Percentiles rank a stretch among this genome's conserved stretches.
Conservation (phyloP, 768 basidiomycete species). For the Piloderma croceum region DNA sequence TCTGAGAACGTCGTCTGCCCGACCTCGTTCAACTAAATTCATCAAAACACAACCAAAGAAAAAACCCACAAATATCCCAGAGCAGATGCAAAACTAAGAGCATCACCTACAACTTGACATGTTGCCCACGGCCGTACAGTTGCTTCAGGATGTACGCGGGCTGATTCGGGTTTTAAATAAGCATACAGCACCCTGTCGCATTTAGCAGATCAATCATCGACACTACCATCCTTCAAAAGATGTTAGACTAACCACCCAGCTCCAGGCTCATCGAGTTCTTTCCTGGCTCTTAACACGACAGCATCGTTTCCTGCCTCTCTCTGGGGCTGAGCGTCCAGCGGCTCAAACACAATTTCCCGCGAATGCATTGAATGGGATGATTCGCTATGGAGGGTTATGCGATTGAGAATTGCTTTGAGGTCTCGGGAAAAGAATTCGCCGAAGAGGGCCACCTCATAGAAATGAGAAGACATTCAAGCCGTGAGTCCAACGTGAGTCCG, state of each 20-base stretch:
- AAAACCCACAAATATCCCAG: conserved; percentile 64
- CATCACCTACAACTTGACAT: conserved; percentile 74
- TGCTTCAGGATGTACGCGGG: conserved; percentile 76
- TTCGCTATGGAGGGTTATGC: conserved; percentile 77
- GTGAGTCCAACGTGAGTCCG: not conserved
- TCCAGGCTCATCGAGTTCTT: conserved; percentile 59
- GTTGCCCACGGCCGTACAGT: conserved; percentile 84
- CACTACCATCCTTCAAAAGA: not conserved
- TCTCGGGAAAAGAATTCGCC: conserved; percentile 78
- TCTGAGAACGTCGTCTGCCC: conserved; percentile 60
- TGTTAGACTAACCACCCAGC: conserved; percentile 53
- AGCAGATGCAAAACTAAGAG: conserved; percentile 72
- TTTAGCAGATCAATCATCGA: conserved; percentile 2
- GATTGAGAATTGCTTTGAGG: conserved; percentile 70
- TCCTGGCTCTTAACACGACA: conserved; percentile 64
- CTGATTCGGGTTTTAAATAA: conserved; percentile 80
- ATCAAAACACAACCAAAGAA: conserved; percentile 1
- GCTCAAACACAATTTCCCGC: conserved; percentile 79
- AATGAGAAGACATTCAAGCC: conserved; percentile 36
- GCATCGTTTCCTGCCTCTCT: conserved; percentile 61
- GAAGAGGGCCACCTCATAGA: conserved; percentile 77
- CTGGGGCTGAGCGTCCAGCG: conserved; percentile 59
- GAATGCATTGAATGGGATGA: conserved; percentile 68
- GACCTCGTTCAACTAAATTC: conserved; percentile 1
- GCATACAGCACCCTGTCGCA: conserved; percentile 72